Base-by-base conservation (phyloP, 2,329 filamentous ascomycete genomes). In the Colletotrichum sp. region DNA sequence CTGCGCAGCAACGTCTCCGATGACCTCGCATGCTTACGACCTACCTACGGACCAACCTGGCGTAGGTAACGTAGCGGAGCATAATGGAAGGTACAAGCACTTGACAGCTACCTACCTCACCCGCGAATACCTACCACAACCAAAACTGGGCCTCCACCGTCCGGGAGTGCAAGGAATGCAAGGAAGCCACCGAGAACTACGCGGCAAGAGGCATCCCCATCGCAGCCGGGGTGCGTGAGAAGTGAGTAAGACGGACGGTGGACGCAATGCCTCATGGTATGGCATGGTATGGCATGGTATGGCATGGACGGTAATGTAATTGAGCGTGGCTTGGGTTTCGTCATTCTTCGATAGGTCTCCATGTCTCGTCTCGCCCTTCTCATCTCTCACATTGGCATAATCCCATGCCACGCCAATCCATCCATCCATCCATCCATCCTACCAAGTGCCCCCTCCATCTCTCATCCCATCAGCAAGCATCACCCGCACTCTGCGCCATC, bases 311-410 rank as follows among this genome's bases (percentile, higher is more conserved):
- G 43, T 48, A 48, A 48, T 48, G 43, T 48, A 21, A 48, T 48
- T 48, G 43, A 48, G n/a, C 43, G 30, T 30, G 62, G 36, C 62
- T 52, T 52, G 36, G 55, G 34, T 66, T 38, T 61, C 36, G 68
- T 58, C 28, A 61, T 59, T 69, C 55, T 34, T 43, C 28, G 61
- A 30, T 30, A 48, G 24, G 68, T 32, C 36, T 70, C 28, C 66
- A 56, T 69, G 34, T 68, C 43, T 48, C 43, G 43, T 48, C 36
- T 58, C 48, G 48, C 26, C 28, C 26, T 71, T 30, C 69, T 73
- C 62, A 67, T 62, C 55, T 67, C 38, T 73, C 69, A 75, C 38
- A 67, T 72, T 73, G 55, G n/a, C 61, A 38, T 24, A 62, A 62
- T 34, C 59, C 59, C 59, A 62, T 62, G 32, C 28, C 30, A 48